These are phyloP conservation scores for Camellia sinensis DNA, from an alignment of 148 eudicot genomes.

Conservation along the genomic window DNA sequence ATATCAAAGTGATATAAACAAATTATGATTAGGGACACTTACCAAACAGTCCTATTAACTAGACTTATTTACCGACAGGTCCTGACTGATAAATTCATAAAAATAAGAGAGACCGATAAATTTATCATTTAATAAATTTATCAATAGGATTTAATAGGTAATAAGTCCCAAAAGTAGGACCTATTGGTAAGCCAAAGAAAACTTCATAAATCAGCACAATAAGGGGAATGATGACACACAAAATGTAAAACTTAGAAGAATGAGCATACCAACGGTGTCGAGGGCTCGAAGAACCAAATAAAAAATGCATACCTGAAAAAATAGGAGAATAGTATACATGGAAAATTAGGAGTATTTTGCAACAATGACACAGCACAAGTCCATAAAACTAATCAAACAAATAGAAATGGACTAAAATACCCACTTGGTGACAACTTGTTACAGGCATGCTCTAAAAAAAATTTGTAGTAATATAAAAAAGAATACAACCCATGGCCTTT, in stretches of 20 bases:
- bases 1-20: not conserved
- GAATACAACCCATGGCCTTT: not conserved
- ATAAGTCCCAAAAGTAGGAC: too few relatives aligned
- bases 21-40: too few relatives aligned
- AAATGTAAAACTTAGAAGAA: slow-evolving; percentile 3
- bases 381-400: not conserved
- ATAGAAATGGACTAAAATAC: slow-evolving; percentile 2
- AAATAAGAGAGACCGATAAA: too few relatives aligned
- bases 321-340: not conserved
- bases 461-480: not conserved
- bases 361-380: not conserved
- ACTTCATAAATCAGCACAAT: not conserved
- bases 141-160: too few relatives aligned
- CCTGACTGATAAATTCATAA: too few relatives aligned
- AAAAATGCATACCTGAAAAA: slow-evolving; percentile 82
- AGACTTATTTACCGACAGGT: too few relatives aligned
- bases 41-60: too few relatives aligned
- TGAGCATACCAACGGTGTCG: slow-evolving; percentile 87
- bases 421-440: not conserved
- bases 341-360: not conserved
- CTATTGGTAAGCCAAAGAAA: not conserved
- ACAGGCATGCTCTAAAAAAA: not conserved
- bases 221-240: not conserved
- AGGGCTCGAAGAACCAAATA: slow-evolving; percentile 97
- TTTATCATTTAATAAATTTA: too few relatives aligned